A percentile compares a stretch with the other conserved stretches of the same genome.
phyloP scores from a whole-genome alignment of 306 rosid genomes.

The Casuarina cunninghamiana region DNA sequence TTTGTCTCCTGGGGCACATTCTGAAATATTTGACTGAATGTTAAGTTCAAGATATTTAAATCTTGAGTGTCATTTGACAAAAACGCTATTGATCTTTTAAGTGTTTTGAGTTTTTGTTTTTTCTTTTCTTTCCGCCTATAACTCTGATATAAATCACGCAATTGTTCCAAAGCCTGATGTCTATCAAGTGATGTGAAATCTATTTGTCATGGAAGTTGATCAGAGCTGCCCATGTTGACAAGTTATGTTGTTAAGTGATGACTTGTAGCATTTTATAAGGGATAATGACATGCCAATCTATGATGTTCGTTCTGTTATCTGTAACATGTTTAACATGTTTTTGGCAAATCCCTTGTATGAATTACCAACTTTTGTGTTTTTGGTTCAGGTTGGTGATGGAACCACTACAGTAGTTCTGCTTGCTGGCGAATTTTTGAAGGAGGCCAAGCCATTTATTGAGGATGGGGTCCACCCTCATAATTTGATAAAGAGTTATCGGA shows the following conservation, averaged over 20 bases:
- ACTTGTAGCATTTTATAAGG: background rate
- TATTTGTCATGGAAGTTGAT: background rate
- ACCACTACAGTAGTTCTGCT: conserved; percentile 97
- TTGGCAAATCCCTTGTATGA: background rate
- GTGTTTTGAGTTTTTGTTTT: no score
- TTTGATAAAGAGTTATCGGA: conserved; percentile 81
- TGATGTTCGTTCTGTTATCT: background rate
- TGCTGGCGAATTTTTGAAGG: conserved; percentile 89
- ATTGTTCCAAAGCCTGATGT: background rate
- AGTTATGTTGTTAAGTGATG: background rate
- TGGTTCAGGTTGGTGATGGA: conserved; percentile 93
- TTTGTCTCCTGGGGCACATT: no score
- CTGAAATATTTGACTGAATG: no score
- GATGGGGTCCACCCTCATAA: conserved; percentile 95
- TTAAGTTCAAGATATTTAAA: no score
- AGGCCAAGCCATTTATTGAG: conserved; percentile 97
- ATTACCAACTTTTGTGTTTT: conserved; percentile 4
- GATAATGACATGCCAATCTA: no score
- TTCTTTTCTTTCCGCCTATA: background rate
- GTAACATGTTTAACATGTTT: background rate
- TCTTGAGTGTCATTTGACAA: no score
- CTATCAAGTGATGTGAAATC: background rate
- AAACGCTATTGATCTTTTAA: no score
- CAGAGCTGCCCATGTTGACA: background rate
- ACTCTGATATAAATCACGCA: background rate